These are phyloP conservation scores for Lasiodiplodia sp. DNA, from an alignment of 2,329 filamentous ascomycete genomes.

Conservation along the genomic window DNA sequence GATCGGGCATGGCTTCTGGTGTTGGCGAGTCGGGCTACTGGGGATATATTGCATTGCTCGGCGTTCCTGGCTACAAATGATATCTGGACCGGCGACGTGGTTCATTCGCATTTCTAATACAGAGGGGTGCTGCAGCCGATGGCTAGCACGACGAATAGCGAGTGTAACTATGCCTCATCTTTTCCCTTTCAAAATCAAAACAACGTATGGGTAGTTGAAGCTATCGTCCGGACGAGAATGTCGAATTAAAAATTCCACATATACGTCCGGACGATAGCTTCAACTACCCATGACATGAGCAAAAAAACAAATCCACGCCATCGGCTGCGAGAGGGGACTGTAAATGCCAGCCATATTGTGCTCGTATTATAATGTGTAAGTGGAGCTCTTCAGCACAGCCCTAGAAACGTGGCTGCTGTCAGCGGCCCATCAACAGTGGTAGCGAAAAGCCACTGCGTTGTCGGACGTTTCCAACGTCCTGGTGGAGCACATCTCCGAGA, in stretches of 20 bases:
- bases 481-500: not conserved
- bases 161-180: too few species aligned
- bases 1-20: slow-evolving; percentile 4
- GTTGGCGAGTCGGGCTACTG: not conserved
- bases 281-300: too few species aligned
- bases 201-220: too few species aligned
- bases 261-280: too few species aligned
- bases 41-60: slow-evolving; percentile 2
- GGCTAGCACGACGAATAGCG: too few species aligned
- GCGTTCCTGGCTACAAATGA: slow-evolving; percentile 8
- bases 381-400: not conserved
- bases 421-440: not conserved
- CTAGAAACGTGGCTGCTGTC: not conserved
- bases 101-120: not conserved
- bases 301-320: too few species aligned
- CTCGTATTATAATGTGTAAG: not conserved
- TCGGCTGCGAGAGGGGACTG: too few species aligned
- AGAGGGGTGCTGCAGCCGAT: too few species aligned
- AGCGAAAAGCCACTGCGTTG: not conserved
- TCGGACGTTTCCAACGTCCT: not conserved
- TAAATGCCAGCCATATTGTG: not conserved
- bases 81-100: not conserved
- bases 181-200: too few species aligned
- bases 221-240: too few species aligned
- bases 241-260: too few species aligned